A percentile compares a stretch with the other conserved stretches of the same genome.
phyloP scores from a whole-genome alignment of 768 basidiomycete species.

The Hebeloma cylindrosporum region DNA sequence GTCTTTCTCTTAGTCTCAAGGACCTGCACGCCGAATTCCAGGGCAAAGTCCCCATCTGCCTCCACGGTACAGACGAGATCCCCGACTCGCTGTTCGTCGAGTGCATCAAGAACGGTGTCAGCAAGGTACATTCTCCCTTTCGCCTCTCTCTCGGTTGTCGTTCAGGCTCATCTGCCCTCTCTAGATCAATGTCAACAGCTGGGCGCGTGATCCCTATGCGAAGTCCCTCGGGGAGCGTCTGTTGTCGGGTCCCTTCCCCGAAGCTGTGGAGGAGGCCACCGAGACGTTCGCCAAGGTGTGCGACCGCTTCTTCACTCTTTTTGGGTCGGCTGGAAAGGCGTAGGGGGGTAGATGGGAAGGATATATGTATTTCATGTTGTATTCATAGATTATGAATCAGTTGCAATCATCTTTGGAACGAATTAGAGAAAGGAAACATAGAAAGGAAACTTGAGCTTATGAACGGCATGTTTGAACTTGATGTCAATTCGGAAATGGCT shows the following conservation, averaged over 20 bases:
- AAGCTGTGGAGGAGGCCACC: slow-evolving; percentile 44
- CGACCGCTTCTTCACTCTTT: slow-evolving; percentile 40
- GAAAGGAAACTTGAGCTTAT: no score
- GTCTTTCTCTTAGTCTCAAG: slow-evolving; percentile 30
- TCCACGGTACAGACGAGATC: slow-evolving; percentile 47
- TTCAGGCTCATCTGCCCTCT: not conserved
- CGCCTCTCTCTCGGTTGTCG: not conserved
- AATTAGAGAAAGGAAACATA: no score
- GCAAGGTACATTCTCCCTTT: slow-evolving; percentile 31
- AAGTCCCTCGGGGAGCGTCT: slow-evolving; percentile 33
- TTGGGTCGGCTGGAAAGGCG: slow-evolving; percentile 43
- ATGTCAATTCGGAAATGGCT: no score
- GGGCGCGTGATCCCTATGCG: slow-evolving; percentile 45
- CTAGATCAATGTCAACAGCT: slow-evolving; percentile 48
- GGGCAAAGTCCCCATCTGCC: slow-evolving; percentile 37
- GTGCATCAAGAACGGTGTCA: slow-evolving; percentile 46
- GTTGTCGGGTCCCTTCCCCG: slow-evolving; percentile 40
- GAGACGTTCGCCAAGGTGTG: slow-evolving; percentile 42
- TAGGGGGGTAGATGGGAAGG: no score
- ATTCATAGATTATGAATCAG: no score
- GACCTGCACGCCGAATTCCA: slow-evolving; percentile 36
- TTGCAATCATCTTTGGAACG: no score
- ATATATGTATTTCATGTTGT: no score
- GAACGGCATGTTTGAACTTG: no score
- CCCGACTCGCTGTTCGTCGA: slow-evolving; percentile 44